Base-by-base conservation (phyloP, 371 early-diverging fungal species). In the Funneliformis caledonium region DNA sequence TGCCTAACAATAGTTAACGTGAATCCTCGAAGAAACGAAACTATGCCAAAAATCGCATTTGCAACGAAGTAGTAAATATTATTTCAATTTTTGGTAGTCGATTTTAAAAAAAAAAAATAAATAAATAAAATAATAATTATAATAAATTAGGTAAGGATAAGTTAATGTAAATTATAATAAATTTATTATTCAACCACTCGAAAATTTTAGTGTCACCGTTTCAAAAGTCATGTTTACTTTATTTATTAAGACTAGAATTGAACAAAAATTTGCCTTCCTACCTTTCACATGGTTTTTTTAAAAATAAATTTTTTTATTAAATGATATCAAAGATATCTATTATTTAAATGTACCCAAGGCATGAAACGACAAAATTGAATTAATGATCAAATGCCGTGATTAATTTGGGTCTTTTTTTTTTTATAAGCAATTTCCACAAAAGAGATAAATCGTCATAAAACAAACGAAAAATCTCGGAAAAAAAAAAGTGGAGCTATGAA, bases 351-450 rank as follows among this genome's bases (percentile, higher is more conserved):
- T 70, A 43, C 70, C 70, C 70, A 70, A 70, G 14, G 70, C 70
- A 70, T 70, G 70, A 70, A 70, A 70, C 70, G 70, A 22, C 26
- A 19, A 70, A 26, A 8, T 45, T 22, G n/a, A 70, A 69, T 69
- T 70, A 47, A 69, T 43, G 11, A 2, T 70, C 45, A 70, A 45
- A 45, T 70, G 22, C 22, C 70, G 70, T 43, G 70, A 70, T 70
- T 70, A 70, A 70, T 19, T 70, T 70, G 70, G 70, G 45, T 43
- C 33, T 31, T 31, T 33, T n/a, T 70, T 70, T 42, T 47, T 70
- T 70, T 22, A 70, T 56, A 56, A 56, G 56, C 56, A 56, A 56
- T 19, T 56, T 16, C 56, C 56, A 56, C 56, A 56, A 56, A 56
- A 56, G 56, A 56, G 56, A 56, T 52, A 56, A 56, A 56, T 56